Evolutionary conservation across 1,284 basidiomycete genomes (phyloP).

Genomic region (Ceratobasidium sp.): DNA sequence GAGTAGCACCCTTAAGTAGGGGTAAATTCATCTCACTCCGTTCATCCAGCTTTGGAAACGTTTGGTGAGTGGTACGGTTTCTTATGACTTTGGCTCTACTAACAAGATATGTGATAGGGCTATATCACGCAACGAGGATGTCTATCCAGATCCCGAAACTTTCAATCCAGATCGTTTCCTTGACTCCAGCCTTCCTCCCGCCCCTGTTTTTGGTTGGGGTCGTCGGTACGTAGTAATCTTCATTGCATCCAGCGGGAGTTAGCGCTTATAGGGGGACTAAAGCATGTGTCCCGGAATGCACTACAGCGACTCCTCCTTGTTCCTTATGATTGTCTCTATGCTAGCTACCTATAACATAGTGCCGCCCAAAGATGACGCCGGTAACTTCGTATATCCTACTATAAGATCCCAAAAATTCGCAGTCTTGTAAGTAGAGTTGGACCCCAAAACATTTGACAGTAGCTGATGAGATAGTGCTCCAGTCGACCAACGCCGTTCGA

Average conservation of each 20-base stretch:
- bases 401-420: background rate
- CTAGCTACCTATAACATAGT: background rate
- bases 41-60: conserved; percentile 28
- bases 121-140: background rate
- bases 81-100: too few relatives aligned
- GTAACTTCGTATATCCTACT: background rate
- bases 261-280: background rate
- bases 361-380: background rate
- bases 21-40: background rate
- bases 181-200: background rate
- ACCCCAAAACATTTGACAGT: background rate
- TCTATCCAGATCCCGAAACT: conserved; percentile 13
- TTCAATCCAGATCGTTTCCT: conserved; percentile 28
- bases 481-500: conserved; percentile 24
- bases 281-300: conserved; percentile 28
- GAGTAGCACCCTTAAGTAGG: background rate
- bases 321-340: conserved; percentile 12
- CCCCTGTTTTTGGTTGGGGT: conserved; percentile 36
- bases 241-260: background rate
- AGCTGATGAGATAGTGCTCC: background rate
- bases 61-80: conserved; percentile 7
- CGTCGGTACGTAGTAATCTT: background rate
- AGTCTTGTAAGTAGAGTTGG: background rate
- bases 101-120: background rate
- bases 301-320: conserved; percentile 14